Evolutionary conservation across 768 basidiomycete genomes (phyloP).

Genomic region (Tylopilus plumbeoviolaceoides): DNA sequence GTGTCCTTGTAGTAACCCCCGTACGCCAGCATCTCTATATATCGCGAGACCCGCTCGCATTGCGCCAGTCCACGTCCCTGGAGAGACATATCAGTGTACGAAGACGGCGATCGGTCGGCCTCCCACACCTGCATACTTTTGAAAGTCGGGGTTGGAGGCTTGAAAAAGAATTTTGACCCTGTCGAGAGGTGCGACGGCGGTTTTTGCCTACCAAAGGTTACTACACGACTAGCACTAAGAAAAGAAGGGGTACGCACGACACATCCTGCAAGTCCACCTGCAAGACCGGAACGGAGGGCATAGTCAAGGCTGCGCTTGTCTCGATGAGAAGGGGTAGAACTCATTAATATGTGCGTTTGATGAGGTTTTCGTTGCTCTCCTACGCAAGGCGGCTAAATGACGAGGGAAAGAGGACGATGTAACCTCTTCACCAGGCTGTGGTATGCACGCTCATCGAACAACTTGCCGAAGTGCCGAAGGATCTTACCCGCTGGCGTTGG

Average conservation of each 20-base stretch:
- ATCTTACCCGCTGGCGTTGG: slow-evolving; percentile 9
- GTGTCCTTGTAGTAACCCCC: slow-evolving; percentile 92
- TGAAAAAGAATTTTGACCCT: slow-evolving; percentile 99
- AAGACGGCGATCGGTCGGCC: slow-evolving; percentile 23
- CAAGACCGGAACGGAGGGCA: slow-evolving; percentile 79
- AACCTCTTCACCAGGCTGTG: neutral
- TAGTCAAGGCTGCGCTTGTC: slow-evolving; percentile 56
- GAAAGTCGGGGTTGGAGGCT: slow-evolving; percentile 91
- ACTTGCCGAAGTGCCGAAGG: slow-evolving; percentile 6
- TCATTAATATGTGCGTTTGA: slow-evolving; percentile 26
- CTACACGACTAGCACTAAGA: slow-evolving; percentile 2
- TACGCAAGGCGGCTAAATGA: slow-evolving; percentile 1
- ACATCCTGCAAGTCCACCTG: slow-evolving; percentile 92
- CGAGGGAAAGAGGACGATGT: neutral
- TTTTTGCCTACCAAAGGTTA: slow-evolving; percentile 66
- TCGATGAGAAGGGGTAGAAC: slow-evolving; percentile 34
- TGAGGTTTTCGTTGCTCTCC: slow-evolving; percentile 5
- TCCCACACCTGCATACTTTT: slow-evolving; percentile 86
- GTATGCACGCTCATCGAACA: neutral
- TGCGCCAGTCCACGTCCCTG: slow-evolving; percentile 87
- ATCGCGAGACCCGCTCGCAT: slow-evolving; percentile 74
- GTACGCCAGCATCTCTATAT: slow-evolving; percentile 58
- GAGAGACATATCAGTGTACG: slow-evolving; percentile 6
- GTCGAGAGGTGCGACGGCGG: slow-evolving; percentile 92
- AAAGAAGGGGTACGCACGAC: slow-evolving; percentile 55